Conservation (phyloP, 2,329 filamentous ascomycete genomes). For the Huntiella bhutanensis region DNA sequence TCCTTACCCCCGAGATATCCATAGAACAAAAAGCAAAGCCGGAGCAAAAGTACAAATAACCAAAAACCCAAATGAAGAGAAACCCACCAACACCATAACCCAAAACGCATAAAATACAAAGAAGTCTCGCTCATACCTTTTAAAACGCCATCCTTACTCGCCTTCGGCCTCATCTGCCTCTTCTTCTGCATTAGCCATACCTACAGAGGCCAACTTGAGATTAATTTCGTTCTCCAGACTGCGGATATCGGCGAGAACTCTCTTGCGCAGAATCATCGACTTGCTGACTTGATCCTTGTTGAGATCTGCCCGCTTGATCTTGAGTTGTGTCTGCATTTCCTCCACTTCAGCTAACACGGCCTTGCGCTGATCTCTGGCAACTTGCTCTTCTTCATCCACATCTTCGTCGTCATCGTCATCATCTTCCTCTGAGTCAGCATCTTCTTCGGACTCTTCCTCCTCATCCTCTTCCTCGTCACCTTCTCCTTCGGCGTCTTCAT, state of each 20-base stretch:
- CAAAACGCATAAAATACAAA: too few species aligned
- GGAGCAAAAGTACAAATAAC: too few species aligned
- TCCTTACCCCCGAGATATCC: not conserved
- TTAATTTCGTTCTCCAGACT: conserved; percentile 26
- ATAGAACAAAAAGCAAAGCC: not conserved
- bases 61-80: too few species aligned
- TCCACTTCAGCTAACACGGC: conserved; percentile 36
- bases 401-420: conserved; percentile 35
- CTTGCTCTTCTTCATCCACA: conserved; percentile 33
- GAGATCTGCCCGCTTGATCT: conserved; percentile 25
- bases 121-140: too few species aligned
- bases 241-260: conserved; percentile 31
- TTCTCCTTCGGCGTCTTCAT: conserved; percentile 26
- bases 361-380: conserved; percentile 30
- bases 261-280: conserved; percentile 30
- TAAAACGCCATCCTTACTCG: not conserved
- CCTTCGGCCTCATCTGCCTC: conserved; percentile 7
- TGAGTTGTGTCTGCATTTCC: conserved; percentile 32
- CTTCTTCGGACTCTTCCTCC: conserved; percentile 26
- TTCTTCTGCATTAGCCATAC: conserved; percentile 13
- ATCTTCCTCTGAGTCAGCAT: conserved; percentile 28
- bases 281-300: conserved; percentile 18
- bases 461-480: conserved; percentile 25
- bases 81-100: too few species aligned
- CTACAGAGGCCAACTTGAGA: conserved; percentile 26